Conservation (phyloP, 495 filamentous ascomycete genomes). For the Neurospora sp. region DNA sequence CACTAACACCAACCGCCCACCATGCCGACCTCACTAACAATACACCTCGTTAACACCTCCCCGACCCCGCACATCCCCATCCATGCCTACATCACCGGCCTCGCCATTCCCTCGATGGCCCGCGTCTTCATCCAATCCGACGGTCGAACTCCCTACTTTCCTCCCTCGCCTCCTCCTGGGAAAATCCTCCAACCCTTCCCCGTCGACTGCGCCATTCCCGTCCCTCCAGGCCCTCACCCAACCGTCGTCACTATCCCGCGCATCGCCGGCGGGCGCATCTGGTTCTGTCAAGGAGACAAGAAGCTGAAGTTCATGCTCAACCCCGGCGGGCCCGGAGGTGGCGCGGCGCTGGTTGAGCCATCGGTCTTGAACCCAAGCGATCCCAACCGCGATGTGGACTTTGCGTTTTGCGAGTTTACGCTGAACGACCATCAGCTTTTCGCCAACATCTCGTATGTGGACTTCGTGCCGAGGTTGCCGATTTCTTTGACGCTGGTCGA, state of each 20-base stretch:
- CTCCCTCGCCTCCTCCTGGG: conserved; percentile 21
- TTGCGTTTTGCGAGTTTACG: conserved; percentile 71
- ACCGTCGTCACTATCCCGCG: conserved; percentile 57
- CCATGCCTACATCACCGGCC: conserved; percentile 35
- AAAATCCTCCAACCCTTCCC: conserved; percentile 38
- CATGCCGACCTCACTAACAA: conserved; percentile 31
- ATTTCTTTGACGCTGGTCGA: conserved; percentile 52
- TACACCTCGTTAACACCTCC: conserved; percentile 29
- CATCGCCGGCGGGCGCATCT: conserved; percentile 58
- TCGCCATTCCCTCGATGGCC: conserved; percentile 26
- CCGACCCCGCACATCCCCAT: conserved; percentile 14
- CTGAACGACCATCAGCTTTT: conserved; percentile 59
- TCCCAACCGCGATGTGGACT: conserved; percentile 52
- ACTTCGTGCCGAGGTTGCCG: conserved; percentile 58
- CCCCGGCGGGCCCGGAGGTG: conserved; percentile 34
- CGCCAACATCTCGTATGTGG: conserved; percentile 70
- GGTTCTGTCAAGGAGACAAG: conserved; percentile 48
- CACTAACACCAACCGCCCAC: not conserved
- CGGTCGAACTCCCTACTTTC: conserved; percentile 26
- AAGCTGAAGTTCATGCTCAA: conserved; percentile 64
- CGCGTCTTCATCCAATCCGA: conserved; percentile 28
- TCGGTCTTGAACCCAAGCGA: conserved; percentile 62
- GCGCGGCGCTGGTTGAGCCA: conserved; percentile 62
- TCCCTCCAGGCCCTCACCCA: conserved; percentile 41
- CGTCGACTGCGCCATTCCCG: conserved; percentile 54